Conservation (phyloP, 345 rosid species). For the Citrus medica region DNA sequence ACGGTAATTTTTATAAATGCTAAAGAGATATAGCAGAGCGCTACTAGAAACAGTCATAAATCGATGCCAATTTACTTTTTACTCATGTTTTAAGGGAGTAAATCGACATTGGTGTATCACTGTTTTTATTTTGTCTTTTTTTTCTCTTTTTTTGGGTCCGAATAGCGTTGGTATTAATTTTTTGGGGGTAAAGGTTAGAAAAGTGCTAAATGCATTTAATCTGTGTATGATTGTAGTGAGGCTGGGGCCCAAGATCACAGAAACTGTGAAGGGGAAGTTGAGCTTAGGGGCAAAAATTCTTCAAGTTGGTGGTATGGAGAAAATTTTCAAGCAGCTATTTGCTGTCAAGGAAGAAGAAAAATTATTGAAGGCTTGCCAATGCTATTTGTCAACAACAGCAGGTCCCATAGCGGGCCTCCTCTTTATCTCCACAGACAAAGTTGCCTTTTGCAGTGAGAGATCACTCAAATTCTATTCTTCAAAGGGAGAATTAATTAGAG, state of each 20-base stretch:
- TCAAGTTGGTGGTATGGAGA: slow-evolving; percentile 41
- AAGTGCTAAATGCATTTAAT: not conserved
- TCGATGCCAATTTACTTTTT: too few relatives aligned
- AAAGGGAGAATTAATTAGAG: slow-evolving; percentile 27
- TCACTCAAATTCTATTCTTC: slow-evolving; percentile 34
- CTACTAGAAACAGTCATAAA: too few relatives aligned
- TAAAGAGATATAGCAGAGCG: not conserved
- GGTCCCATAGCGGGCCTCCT: slow-evolving; percentile 57
- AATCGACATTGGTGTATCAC: too few relatives aligned
- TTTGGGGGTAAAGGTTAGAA: too few relatives aligned
- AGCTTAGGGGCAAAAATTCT: slow-evolving; percentile 42
- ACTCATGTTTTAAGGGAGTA: too few relatives aligned
- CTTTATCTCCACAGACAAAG: slow-evolving; percentile 38
- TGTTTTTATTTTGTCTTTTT: too few relatives aligned
- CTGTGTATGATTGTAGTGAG: slow-evolving; percentile 28
- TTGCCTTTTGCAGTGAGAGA: slow-evolving; percentile 51
- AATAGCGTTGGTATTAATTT: too few relatives aligned
- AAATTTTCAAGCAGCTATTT: slow-evolving; percentile 39
- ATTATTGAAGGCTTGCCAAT: slow-evolving; percentile 41
- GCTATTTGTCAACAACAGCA: slow-evolving; percentile 44
- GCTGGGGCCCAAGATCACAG: slow-evolving; percentile 34
- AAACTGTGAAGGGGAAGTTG: slow-evolving; percentile 48
- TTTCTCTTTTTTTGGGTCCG: too few relatives aligned
- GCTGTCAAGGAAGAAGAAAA: slow-evolving; percentile 35
- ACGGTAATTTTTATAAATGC: slow-evolving; percentile 23